A percentile compares a stretch with the other conserved stretches of the same genome.
These are phyloP conservation scores for Scedosporium aurantiacum DNA, from an alignment of 2,329 filamentous ascomycete species.

Conservation along the genomic window DNA sequence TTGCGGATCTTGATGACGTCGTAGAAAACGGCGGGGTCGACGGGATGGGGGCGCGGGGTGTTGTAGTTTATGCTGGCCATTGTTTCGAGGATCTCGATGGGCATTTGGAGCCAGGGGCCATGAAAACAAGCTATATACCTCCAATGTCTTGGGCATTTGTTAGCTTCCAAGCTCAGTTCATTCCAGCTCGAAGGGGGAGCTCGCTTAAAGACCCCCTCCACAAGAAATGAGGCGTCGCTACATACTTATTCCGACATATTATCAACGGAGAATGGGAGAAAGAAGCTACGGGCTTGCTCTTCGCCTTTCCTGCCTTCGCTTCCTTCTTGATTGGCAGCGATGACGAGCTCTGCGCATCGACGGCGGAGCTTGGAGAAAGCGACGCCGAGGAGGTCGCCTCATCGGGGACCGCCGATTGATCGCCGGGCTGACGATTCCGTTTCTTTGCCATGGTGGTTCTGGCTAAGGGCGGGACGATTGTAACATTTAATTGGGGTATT, in stretches of 20 bases:
- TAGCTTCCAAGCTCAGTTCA: neutral
- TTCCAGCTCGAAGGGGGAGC: neutral
- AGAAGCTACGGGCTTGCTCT: neutral
- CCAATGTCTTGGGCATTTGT: constrained; percentile 53
- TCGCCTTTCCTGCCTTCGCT: neutral
- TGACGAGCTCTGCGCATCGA: neutral
- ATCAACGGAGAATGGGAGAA: neutral
- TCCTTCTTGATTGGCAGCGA: neutral
- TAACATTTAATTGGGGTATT: neutral
- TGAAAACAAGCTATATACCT: constrained; percentile 75
- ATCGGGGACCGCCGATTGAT: neutral
- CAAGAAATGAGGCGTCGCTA: neutral
- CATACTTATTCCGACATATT: constrained; percentile 7
- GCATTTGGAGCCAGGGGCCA: constrained; percentile 72
- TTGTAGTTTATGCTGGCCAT: constrained; percentile 73
- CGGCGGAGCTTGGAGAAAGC: neutral
- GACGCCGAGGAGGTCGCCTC: neutral
- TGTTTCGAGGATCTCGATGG: constrained; percentile 66
- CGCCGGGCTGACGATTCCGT: neutral
- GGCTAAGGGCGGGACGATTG: neutral
- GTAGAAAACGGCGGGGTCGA: constrained; percentile 73
- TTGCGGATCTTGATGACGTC: constrained; percentile 74
- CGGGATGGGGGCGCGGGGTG: constrained; percentile 61
- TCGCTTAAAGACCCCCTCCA: neutral
- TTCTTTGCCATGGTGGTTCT: neutral